A percentile compares a stretch with the other conserved stretches of the same genome.
Evolutionary conservation across 1,284 basidiomycete species (phyloP).

Genomic region (Tausonia pullulans): DNA sequence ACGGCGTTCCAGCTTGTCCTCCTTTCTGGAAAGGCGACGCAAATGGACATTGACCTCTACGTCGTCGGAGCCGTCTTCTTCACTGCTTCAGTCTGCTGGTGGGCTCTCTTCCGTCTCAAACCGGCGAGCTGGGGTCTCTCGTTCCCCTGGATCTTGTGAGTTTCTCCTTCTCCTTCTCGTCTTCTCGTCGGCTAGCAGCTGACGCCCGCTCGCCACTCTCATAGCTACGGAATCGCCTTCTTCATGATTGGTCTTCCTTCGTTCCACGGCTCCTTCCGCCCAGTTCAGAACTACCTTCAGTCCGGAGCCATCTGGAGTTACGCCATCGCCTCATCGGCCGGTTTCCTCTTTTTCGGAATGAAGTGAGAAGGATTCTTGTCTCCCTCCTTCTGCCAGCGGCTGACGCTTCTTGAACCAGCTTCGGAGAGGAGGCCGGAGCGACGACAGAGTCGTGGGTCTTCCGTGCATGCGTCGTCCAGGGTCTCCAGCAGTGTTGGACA

Average conservation of each 20-base stretch:
- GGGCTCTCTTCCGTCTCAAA: conserved; percentile 70
- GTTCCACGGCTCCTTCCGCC: conserved; percentile 45
- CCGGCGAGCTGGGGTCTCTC: conserved; percentile 77
- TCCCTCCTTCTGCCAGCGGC: background rate
- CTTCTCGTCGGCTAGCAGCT: background rate
- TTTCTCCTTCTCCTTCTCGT: background rate
- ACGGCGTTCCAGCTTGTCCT: conserved; percentile 76
- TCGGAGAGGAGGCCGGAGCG: conserved; percentile 88
- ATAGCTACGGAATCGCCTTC: conserved; percentile 65
- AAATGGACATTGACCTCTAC: conserved; percentile 67
- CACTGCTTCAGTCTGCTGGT: conserved; percentile 74
- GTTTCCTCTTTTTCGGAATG: conserved; percentile 85
- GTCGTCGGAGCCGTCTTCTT: conserved; percentile 76
- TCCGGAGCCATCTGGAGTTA: conserved; percentile 74
- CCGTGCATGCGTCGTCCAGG: conserved; percentile 80
- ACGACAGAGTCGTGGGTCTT: conserved; percentile 84
- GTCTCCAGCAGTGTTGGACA: conserved; percentile 80
- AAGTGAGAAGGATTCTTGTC: conserved; percentile 1
- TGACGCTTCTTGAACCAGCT: conserved; percentile 43
- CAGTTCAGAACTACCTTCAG: conserved; percentile 53
- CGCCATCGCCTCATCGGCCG: conserved; percentile 77
- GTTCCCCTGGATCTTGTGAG: conserved; percentile 63
- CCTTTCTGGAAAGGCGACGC: conserved; percentile 70
- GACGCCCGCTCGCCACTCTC: background rate
- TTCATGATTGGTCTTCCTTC: conserved; percentile 79